Evolutionary conservation across 176 grass and related monocot species (phyloP).

Genomic region (Oryza australiensis): DNA sequence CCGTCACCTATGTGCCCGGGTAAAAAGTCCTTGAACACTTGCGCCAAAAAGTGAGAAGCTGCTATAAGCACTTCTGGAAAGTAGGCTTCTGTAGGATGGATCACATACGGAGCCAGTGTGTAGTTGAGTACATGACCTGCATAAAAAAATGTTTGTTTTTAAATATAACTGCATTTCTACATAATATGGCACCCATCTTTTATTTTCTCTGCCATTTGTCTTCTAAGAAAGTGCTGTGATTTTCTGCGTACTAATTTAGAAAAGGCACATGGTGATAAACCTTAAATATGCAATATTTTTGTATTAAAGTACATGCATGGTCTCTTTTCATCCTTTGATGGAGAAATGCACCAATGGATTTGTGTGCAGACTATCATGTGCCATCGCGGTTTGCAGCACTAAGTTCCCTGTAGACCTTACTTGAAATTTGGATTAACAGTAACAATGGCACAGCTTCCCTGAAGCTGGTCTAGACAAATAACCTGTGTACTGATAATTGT

Average conservation of each 20-base stretch:
- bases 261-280: neutral
- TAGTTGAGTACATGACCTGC: too few species aligned
- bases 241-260: neutral
- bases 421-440: neutral
- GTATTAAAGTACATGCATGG: neutral
- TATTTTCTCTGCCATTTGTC: neutral
- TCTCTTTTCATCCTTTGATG: neutral
- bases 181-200: neutral
- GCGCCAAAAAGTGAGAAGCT: too few species aligned
- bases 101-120: too few species aligned
- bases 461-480: neutral
- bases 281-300: neutral
- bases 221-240: neutral
- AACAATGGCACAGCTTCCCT: neutral
- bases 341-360: neutral
- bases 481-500: constrained; percentile 19
- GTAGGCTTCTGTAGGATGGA: too few species aligned
- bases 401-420: neutral
- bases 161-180: too few species aligned
- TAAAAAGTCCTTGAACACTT: too few species aligned
- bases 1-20: too few species aligned
- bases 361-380: neutral
- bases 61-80: too few species aligned
- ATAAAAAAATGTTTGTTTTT: too few species aligned
- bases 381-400: neutral